These are phyloP conservation scores for Chaetomium fimeti DNA, from an alignment of 495 filamentous ascomycete genomes.

Conservation along the genomic window DNA sequence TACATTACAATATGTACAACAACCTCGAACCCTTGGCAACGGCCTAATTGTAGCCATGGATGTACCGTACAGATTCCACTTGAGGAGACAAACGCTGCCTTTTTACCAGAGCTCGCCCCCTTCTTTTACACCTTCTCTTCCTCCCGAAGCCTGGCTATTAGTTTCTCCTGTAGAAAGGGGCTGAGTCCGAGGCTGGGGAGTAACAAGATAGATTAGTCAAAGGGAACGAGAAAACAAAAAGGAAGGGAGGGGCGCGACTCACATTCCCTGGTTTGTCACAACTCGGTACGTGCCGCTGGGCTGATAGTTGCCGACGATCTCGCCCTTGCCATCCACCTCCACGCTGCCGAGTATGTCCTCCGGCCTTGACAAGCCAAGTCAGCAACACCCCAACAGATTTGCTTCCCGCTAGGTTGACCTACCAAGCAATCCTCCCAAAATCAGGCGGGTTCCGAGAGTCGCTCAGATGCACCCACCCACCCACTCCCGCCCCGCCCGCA, in stretches of 20 bases:
- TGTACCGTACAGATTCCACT: not conserved
- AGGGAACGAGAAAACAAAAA: not conserved
- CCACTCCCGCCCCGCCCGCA: conserved; percentile 74
- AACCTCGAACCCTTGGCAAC: no score
- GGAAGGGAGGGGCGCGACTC: conserved; percentile 36
- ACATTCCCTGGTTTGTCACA: conserved; percentile 69
- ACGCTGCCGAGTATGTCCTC: conserved; percentile 95
- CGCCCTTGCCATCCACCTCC: conserved; percentile 73
- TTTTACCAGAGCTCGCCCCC: not conserved
- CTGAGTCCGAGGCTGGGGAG: conserved; percentile 29
- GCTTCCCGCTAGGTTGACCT: not conserved
- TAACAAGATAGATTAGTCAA: not conserved
- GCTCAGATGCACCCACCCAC: conserved; percentile 87
- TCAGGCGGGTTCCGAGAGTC: conserved; percentile 81
- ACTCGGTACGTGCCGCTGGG: conserved; percentile 66
- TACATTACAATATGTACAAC: no score
- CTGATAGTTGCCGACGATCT: conserved; percentile 68
- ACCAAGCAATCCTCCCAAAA: conserved; percentile 83
- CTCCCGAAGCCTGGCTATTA: conserved; percentile 29
- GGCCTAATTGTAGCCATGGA: not conserved
- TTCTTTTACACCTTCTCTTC: conserved; percentile 26
- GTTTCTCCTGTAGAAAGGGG: conserved; percentile 31
- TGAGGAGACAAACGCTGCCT: no score
- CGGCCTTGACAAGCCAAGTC: conserved; percentile 38
- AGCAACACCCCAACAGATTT: not conserved